Evolutionary conservation across 441 rosid species (phyloP), one percentile per base, ranked within the genome.

Genomic region (Iberis amara): DNA sequence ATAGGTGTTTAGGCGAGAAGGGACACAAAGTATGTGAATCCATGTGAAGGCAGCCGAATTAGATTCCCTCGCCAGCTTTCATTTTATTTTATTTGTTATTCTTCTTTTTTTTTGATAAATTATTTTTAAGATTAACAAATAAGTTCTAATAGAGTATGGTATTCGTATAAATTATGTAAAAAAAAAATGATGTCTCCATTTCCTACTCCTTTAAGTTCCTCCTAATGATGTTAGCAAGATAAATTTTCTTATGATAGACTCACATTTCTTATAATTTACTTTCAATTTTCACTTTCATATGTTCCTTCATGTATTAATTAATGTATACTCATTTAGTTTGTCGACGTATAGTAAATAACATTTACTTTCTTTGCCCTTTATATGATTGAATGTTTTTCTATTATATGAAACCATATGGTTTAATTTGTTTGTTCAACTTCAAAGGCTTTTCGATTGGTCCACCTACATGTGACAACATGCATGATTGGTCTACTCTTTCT

Each of bases 401-500:
- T 23, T 51, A 52, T 15, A 38, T 26, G 45, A 49, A 46, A 27
- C 44, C 8, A 39, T 52, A 57, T 57, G 53, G 59, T 32, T n/a
- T n/a, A n/a, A n/a, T n/a, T 51, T 65, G 35, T 51, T 50, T 52
- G 39, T 32, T 31, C 27, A 53, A 40, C 35, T 26, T 47, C 52
- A 53, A 48, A 59, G 46, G 55, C 46, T 53, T 59, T 47, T 26
- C 40, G 9, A 59, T 59, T 66, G 70, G 70, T 66, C 65, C 61
- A 66, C 65, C 52, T 47, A 32, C 70, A 66, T 59, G 70, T 66
- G 70, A 47, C 28, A 42, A 39, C 52, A 31, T 66, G 40, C 56
- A 66, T 66, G 52, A 54, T 54, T 59, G 66, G 57, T 55, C 30
- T 42, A 51, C 49, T 49, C 21, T 57, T 47, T 59, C 40, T 59